Evolutionary conservation across 495 filamentous ascomycete species (phyloP).

Genomic region (Geoglossum glabrum): DNA sequence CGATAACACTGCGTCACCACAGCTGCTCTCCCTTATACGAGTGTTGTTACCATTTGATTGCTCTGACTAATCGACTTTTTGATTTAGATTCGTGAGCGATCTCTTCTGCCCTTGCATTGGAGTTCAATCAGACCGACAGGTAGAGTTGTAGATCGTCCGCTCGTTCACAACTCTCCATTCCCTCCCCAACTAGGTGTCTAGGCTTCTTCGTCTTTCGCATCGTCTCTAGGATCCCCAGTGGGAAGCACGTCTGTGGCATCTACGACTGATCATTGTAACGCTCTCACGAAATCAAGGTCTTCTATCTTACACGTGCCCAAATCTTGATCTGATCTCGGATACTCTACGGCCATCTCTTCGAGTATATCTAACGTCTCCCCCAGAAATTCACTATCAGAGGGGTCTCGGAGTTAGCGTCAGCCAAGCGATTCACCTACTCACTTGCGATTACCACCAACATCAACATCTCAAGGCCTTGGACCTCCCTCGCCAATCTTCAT

Average conservation of each 20-base stretch:
- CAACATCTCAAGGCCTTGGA: background rate
- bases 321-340: background rate
- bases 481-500: background rate
- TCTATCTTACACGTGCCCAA: background rate
- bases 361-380: background rate
- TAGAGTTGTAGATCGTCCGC: background rate
- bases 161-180: slow-evolving; percentile 1
- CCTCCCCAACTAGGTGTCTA: background rate
- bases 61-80: background rate
- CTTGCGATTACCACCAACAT: background rate
- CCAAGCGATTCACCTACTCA: background rate
- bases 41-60: background rate
- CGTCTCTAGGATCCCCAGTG: background rate
- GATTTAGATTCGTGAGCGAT: slow-evolving; percentile 2
- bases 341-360: background rate
- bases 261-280: background rate
- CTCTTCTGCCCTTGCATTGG: slow-evolving; percentile 3
- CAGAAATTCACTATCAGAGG: background rate
- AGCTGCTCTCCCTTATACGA: background rate
- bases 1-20: background rate
- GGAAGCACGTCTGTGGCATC: background rate
- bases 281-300: slow-evolving; percentile 1
- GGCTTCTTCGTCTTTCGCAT: background rate
- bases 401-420: background rate
- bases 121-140: background rate